Base-by-base conservation (phyloP, 2,329 filamentous ascomycete genomes). In the Trichoderma brevicompactum region DNA sequence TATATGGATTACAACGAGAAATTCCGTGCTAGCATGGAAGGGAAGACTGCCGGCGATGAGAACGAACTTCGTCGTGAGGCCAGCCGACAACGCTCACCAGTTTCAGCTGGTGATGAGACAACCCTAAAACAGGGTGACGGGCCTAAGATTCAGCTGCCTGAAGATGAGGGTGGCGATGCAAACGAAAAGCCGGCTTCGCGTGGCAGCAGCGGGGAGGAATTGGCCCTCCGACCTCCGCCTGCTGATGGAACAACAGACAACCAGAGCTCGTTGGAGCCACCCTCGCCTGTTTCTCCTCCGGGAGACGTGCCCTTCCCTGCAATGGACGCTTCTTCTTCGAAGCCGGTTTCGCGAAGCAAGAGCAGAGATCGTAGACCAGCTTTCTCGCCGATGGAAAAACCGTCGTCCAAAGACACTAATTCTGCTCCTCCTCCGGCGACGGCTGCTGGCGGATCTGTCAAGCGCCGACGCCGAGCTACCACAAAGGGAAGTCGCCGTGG, bases 1-100 rank as follows among this genome's bases (percentile, higher is more conserved):
- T 96, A 91, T 73, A 83, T 86, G 62, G 84, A 88, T 5, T 98
- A 97, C 75, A 84, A 85, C 17, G 87, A 90, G 70, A 86, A 88
- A 52, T 97, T 99, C 80, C 85, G 86, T 64, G 88, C 90, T 71
- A 85, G 80, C 73, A 85, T 86, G 82, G 82, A 82, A 54, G 80
- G 79, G 77, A 92, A 81, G 76, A 81, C 73, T 17, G 64, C 71
- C 71, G 80, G 70, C 75, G 86, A 82, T 32, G 79, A 89, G 75
- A 71, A 81, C 75, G 76, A 83, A 75, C 68, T 80, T 74, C 76
- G 83, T 76, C 68, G 74, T 13, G 72, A 78, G 72, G 67, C 72
- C 49, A 69, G 72, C 66, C 64, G 73, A 59, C 71, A 73, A 10
- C 73, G 76, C 3, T 69, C 66, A 1, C 70, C 74, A 7, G 74